Conservation (phyloP, 2,329 filamentous ascomycete genomes). For the Aspergillus quadricinctus region DNA sequence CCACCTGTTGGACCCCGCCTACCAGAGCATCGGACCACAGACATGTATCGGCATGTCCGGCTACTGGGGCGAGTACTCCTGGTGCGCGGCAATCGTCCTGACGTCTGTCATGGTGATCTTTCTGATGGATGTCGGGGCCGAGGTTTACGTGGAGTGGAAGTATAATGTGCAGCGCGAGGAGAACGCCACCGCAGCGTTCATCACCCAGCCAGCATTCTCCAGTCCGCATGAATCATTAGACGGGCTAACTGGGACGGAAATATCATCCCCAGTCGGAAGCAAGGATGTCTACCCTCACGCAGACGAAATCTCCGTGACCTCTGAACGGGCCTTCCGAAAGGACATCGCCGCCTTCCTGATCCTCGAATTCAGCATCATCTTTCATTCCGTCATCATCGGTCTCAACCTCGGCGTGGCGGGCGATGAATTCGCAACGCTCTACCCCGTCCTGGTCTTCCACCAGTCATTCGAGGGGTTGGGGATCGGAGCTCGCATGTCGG, state of each 20-base stretch:
- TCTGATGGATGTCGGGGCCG: slow-evolving; percentile 48
- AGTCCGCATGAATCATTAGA: background rate
- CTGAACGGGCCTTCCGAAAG: slow-evolving; percentile 30
- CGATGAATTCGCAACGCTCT: slow-evolving; percentile 54
- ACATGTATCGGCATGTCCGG: slow-evolving; percentile 53
- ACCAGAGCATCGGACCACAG: slow-evolving; percentile 42
- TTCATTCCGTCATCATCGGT: slow-evolving; percentile 62
- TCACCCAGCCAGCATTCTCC: slow-evolving; percentile 9
- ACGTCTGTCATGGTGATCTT: slow-evolving; percentile 48
- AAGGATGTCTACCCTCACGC: background rate
- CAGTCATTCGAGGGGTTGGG: slow-evolving; percentile 62
- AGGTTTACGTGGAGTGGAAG: slow-evolving; percentile 48
- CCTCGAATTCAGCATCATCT: slow-evolving; percentile 59
- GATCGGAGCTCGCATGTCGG: slow-evolving; percentile 57
- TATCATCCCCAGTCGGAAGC: background rate
- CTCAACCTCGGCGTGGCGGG: slow-evolving; percentile 58
- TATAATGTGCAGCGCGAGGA: slow-evolving; percentile 36
- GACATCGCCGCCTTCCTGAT: slow-evolving; percentile 42
- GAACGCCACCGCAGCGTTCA: slow-evolving; percentile 5
- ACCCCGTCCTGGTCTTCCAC: slow-evolving; percentile 60
- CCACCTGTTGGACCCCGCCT: slow-evolving; percentile 46
- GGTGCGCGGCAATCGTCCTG: slow-evolving; percentile 51
- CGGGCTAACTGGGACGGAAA: background rate
- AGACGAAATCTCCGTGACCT: slow-evolving; percentile 3
- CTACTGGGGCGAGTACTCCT: slow-evolving; percentile 49